Base-by-base conservation (phyloP, 2,329 filamentous ascomycete genomes). In the Fusarium mundagurra region DNA sequence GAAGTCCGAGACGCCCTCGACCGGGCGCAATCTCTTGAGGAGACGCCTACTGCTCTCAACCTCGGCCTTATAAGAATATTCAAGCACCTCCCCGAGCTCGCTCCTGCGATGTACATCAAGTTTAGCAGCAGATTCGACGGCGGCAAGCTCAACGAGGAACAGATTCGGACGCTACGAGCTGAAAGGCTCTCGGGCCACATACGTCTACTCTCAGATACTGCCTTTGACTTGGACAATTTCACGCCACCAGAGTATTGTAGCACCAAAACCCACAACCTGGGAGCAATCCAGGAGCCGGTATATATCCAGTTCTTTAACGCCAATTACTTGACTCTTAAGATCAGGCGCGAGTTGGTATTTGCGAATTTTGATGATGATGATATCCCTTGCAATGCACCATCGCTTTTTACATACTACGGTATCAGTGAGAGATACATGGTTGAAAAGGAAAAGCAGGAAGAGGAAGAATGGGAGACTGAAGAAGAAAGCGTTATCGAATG, bases 171-270 rank as follows among this genome's bases (percentile, higher is more conserved):
- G 20, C 4, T 16, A 0, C 17, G 31, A 58, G 38, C 39, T 27
- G 1, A 34, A 31, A n/a, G 17, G 22, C 29, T n/a, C 10, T 27
- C 8, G 1, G 29, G 55, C n/a, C 3, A 24, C 41, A 29, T 36
- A 13, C 4, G 18, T 29, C 8, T 47, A 7, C 31, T 59, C 13
- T 20, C 10, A 13, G 8, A 59, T 7, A 3, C 2, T 17, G 41
- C 5, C n/a, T 20, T 1, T 45, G 1, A 34, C 0, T 1, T 50
- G 0, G 10, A 8, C 4, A 8, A 14, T 2, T 33, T 51, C 27
- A 31, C 12, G 1, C 34, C 33, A 10, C 34, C 34, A 20, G 14
- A 38, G 27, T 20, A 38, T 14, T 17, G 20, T 18, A 33, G 43
- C 18, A 31, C 44, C 10, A 22, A 60, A 33, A 8, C 16, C 8